These are phyloP conservation scores for Russula ochroleuca DNA, from an alignment of 768 basidiomycete species.

Conservation along the genomic window DNA sequence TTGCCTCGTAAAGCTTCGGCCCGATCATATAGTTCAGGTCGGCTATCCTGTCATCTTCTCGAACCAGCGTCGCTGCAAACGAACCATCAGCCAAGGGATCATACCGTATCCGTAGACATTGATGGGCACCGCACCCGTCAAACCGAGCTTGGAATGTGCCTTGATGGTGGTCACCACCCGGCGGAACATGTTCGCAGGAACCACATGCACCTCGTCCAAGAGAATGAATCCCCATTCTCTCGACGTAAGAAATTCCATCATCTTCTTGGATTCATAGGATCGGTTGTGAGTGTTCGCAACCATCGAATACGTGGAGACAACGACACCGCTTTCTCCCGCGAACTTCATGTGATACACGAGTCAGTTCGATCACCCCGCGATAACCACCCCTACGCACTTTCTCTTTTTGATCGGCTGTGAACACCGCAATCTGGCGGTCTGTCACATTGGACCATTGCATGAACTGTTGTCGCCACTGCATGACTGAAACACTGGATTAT, in stretches of 20 bases:
- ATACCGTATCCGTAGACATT: not conserved
- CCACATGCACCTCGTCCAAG: conserved; percentile 97
- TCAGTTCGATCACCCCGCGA: conserved; percentile 25
- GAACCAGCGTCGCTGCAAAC: conserved; percentile 83
- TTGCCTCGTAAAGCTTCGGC: conserved; percentile 98
- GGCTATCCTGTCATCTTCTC: conserved; percentile 98
- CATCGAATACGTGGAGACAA: conserved; percentile 99
- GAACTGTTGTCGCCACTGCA: conserved; percentile 99
- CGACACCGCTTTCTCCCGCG: conserved; percentile 94
- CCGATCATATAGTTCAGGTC: conserved; percentile 99
- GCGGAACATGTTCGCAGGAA: conserved; percentile 98
- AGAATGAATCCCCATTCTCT: conserved; percentile 99
- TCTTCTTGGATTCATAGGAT: conserved; percentile 98
- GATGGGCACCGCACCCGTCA: conserved; percentile 64
- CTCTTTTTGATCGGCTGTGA: conserved; percentile 97
- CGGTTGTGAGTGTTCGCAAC: conserved; percentile 97
- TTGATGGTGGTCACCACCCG: conserved; percentile 97
- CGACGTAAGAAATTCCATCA: conserved; percentile 99
- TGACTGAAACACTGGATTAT: conserved; percentile 71
- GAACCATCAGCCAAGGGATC: conserved; percentile 14
- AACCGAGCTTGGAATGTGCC: conserved; percentile 95
- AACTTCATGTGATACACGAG: conserved; percentile 51
- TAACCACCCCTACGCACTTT: conserved; percentile 50
- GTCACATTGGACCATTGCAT: conserved; percentile 98
- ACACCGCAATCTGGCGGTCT: conserved; percentile 93